Base-by-base conservation (phyloP, 208 protist species). In the Crithidia fasciculata region DNA sequence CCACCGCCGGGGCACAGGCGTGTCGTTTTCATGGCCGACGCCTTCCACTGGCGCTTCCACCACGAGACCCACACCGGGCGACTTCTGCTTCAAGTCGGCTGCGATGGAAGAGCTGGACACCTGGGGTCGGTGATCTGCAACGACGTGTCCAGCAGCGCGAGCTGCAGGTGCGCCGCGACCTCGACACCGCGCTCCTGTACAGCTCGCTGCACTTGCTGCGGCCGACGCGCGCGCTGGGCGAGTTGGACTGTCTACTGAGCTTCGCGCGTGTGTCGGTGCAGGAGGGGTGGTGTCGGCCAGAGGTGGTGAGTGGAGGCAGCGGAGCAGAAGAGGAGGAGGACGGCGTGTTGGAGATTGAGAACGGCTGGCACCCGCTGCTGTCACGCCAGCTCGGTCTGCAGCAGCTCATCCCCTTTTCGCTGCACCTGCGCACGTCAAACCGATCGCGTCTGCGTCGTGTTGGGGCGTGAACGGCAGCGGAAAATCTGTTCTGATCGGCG, bases 401-500 rank as follows among this genome's bases (percentile, higher is more conserved):
- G 28, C 74, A 81, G 16, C 76, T 94, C 0, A 54, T 80, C 2
- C 85, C 89, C 0, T 96, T 92, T 72, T 88, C 84, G 5, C 88
- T 70, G 45, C 44, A 69, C 64, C 84, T 64, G n/a, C 66, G 18
- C 45, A 58, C 50, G 44, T 76, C 54, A 13, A n/a, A 62, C 53
- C 0, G 73, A 91, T 16, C 85, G 86, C 8, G 69, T 96, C 43
- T 91, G 83, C 63, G 66, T 97, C 8, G 64, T 98, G 5, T 90
- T 90, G 6, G n/a, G 95, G 96, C 16, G 80, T 86, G 3, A 98
- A 97, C 78, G 87, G 89, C 40, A 96, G 91, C 65, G 96, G 96
- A 5, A 98, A 98, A 74, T 97, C 94, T 8, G 82, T 98, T 1
- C 90, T 98, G 28, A 83, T 99, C 15, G 87, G 87, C 53, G 90